phyloP scores from a whole-genome alignment of 805 yeast species.

The Saccharomycopsis fibuligera region DNA sequence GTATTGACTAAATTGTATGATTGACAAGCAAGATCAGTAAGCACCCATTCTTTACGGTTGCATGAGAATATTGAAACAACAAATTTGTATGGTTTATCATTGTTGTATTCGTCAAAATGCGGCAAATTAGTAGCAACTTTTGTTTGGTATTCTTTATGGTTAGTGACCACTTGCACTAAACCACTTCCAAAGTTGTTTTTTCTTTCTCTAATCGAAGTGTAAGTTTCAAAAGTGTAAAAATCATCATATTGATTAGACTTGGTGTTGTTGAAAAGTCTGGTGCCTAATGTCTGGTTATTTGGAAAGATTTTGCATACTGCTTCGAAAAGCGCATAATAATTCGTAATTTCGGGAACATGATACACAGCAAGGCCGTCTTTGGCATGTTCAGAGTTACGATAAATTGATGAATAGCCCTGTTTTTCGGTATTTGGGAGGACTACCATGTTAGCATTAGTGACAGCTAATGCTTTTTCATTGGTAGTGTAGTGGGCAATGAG shows the following conservation, averaged over 20 bases:
- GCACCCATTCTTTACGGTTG: conserved; percentile 62
- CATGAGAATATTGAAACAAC: conserved; percentile 50
- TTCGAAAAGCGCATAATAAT: conserved; percentile 30
- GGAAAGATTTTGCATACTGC: conserved; percentile 25
- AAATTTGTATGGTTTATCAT: conserved; percentile 34
- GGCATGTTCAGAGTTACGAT: conserved; percentile 28
- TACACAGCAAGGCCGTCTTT: conserved; percentile 8
- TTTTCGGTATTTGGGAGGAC: conserved; percentile 32
- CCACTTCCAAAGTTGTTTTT: conserved; percentile 53
- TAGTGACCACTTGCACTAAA: conserved; percentile 35
- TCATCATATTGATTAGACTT: conserved; percentile 33
- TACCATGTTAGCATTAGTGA: conserved; percentile 18
- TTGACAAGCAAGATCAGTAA: conserved; percentile 62
- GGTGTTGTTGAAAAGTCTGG: conserved; percentile 26
- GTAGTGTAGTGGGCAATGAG: not conserved
- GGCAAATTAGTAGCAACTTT: conserved; percentile 26
- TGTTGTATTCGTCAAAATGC: conserved; percentile 25
- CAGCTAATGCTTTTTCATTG: not conserved
- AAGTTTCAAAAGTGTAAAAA: conserved; percentile 39
- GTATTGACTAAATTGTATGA: conserved; percentile 50
- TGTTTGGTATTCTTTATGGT: conserved; percentile 22
- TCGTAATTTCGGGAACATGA: conserved; percentile 31
- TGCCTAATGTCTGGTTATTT: conserved; percentile 32
- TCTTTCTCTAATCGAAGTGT: conserved; percentile 35
- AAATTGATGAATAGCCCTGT: conserved; percentile 36